Evolutionary conservation across 2,329 filamentous ascomycete genomes (phyloP).

Genomic region (Diaporthe sp.): DNA sequence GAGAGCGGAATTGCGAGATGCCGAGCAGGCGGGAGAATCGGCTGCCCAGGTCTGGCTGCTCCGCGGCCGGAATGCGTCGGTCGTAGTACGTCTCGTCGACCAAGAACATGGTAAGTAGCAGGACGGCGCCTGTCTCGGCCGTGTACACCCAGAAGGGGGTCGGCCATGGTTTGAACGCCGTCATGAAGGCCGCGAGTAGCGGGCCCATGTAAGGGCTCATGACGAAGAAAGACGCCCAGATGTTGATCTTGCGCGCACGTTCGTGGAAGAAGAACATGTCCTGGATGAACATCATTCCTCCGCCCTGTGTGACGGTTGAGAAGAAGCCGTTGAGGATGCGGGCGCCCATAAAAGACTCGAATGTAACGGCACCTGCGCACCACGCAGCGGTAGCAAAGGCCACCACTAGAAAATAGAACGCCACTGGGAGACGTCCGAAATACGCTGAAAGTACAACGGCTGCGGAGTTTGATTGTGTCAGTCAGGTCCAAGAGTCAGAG

Average conservation of each 20-base stretch:
- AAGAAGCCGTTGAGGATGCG: constrained; percentile 65
- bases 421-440: constrained; percentile 60
- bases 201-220: constrained; percentile 61
- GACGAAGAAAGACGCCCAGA: constrained; percentile 61
- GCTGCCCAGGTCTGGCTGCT: constrained; percentile 54
- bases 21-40: constrained; percentile 50
- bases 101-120: constrained; percentile 58
- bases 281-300: constrained; percentile 66
- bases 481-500: neutral
- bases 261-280: constrained; percentile 74
- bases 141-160: constrained; percentile 64
- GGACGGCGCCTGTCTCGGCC: constrained; percentile 53
- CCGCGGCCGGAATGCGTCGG: constrained; percentile 53
- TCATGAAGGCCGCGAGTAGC: constrained; percentile 63
- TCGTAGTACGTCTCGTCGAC: constrained; percentile 66
- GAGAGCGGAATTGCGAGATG: constrained; percentile 52
- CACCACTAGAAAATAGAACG: constrained; percentile 57
- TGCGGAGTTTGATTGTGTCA: constrained; percentile 35
- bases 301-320: constrained; percentile 59
- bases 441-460: constrained; percentile 58
- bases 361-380: constrained; percentile 60
- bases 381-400: constrained; percentile 57
- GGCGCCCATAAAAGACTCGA: constrained; percentile 63
- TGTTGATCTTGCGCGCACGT: constrained; percentile 63
- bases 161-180: constrained; percentile 60